A percentile compares a stretch with the other conserved stretches of the same genome.
Conservation (phyloP, 352 stramenopile species). For the Phytophthora idaei region DNA sequence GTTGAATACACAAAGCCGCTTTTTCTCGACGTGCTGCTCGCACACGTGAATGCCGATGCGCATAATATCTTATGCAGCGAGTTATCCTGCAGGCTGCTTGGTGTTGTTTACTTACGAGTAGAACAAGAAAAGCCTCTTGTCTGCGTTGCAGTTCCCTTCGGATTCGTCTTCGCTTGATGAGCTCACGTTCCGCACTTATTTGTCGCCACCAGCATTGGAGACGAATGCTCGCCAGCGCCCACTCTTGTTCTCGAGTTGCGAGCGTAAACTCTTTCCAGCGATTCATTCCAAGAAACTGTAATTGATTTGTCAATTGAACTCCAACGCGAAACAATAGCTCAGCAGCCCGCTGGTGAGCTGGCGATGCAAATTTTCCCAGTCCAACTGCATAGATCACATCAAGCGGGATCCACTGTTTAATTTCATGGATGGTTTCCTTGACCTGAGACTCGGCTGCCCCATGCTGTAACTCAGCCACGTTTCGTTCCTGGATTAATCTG, state of each 20-base stretch:
- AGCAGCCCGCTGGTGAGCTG: slow-evolving; percentile 61
- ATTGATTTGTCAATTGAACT: slow-evolving; percentile 42
- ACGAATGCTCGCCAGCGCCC: slow-evolving; percentile 10
- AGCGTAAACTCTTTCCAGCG: slow-evolving; percentile 49
- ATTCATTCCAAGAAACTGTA: slow-evolving; percentile 48
- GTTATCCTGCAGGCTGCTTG: slow-evolving; percentile 57
- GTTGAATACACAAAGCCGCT: slow-evolving; percentile 49
- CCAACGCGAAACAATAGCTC: slow-evolving; percentile 52
- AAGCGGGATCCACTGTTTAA: slow-evolving; percentile 64
- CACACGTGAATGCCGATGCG: neutral
- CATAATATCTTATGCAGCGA: slow-evolving; percentile 39
- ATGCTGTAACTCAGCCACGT: slow-evolving; percentile 18
- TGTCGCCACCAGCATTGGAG: slow-evolving; percentile 74
- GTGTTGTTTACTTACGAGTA: slow-evolving; percentile 53
- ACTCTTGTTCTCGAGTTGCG: slow-evolving; percentile 21
- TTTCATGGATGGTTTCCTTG: slow-evolving; percentile 49
- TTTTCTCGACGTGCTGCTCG: slow-evolving; percentile 9
- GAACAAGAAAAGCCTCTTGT: slow-evolving; percentile 44
- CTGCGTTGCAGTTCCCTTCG: slow-evolving; percentile 48
- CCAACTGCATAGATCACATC: slow-evolving; percentile 72
- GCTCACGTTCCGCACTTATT: slow-evolving; percentile 35
- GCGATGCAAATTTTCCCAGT: slow-evolving; percentile 62
- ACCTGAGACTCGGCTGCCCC: slow-evolving; percentile 41
- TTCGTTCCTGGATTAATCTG: slow-evolving; percentile 19
- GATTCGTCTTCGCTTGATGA: slow-evolving; percentile 33